Evolutionary conservation across 208 protist species (phyloP).

Genomic region (Crithidia acanthocephali): DNA sequence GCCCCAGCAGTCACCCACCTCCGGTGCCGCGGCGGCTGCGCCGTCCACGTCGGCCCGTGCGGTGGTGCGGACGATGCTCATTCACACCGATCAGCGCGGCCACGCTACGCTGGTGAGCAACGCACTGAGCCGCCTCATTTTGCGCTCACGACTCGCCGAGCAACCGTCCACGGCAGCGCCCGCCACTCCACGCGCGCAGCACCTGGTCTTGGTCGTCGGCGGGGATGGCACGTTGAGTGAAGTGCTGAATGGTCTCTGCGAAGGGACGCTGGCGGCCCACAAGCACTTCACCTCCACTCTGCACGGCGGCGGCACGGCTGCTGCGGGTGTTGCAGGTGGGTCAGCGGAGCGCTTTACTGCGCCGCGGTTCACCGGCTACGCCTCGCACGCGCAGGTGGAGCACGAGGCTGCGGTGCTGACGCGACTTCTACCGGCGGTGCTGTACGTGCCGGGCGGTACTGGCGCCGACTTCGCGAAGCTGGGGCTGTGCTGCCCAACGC

Average conservation of each 20-base stretch:
- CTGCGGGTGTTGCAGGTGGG: not conserved
- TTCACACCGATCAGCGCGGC: constrained; percentile 20
- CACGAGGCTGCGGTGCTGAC: constrained; percentile 57
- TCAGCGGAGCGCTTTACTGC: not conserved
- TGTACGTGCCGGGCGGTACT: constrained; percentile 74
- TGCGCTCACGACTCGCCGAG: constrained; percentile 14
- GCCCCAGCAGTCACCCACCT: not conserved
- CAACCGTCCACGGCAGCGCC: not conserved
- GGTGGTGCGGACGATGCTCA: constrained; percentile 18
- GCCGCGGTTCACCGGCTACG: not conserved
- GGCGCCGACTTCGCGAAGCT: constrained; percentile 81
- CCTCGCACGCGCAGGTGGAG: constrained; percentile 44
- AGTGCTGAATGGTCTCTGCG: constrained; percentile 74
- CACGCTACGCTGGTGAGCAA: constrained; percentile 22
- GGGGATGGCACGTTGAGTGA: constrained; percentile 87
- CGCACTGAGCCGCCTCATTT: constrained; percentile 24
- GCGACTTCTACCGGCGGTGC: constrained; percentile 62
- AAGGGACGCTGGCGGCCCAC: constrained; percentile 47
- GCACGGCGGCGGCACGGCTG: not conserved
- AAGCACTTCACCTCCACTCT: not conserved
- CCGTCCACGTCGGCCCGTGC: too few species aligned
- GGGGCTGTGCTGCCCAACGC: constrained; percentile 54
- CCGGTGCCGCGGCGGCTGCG: too few species aligned
- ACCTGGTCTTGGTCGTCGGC: constrained; percentile 62
- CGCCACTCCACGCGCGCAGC: constrained; percentile 19